Percentiles rank a stretch among this genome's conserved stretches.
Conservation (phyloP, 108 stramenopile species). For the Cyclotella cryptica region DNA sequence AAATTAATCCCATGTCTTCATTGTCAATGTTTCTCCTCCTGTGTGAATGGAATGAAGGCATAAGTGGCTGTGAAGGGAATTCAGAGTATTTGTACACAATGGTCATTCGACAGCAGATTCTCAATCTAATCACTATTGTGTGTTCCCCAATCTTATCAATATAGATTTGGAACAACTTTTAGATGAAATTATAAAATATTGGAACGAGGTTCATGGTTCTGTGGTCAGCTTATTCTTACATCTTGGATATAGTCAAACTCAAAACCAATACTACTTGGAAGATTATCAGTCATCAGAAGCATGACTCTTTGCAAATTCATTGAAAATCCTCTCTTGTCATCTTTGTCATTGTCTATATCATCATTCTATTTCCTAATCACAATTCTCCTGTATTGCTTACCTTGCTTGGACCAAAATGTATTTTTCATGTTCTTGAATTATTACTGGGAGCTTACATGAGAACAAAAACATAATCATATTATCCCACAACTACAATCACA, state of each 20-base stretch:
- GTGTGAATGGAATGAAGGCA: slow-evolving; percentile 1
- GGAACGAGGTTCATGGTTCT: not conserved
- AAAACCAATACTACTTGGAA: not conserved
- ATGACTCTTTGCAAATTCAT: too few relatives aligned
- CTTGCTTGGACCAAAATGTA: too few relatives aligned
- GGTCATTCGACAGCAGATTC: not conserved
- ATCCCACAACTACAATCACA: too few relatives aligned
- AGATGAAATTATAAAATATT: not conserved
- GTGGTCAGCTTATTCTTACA: not conserved
- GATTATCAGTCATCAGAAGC: too few relatives aligned
- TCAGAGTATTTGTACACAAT: not conserved
- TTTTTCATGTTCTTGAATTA: too few relatives aligned
- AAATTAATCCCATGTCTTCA: not conserved
- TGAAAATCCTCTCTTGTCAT: too few relatives aligned
- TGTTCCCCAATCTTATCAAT: not conserved
- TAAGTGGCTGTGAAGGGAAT: not conserved
- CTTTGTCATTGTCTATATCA: too few relatives aligned
- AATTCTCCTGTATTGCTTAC: too few relatives aligned
- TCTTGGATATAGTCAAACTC: not conserved
- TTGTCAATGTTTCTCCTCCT: not conserved
- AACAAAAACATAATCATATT: too few relatives aligned
- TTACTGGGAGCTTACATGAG: too few relatives aligned
- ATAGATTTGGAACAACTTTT: not conserved
- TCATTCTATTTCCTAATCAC: too few relatives aligned
- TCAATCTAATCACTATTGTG: not conserved